phyloP scores from a whole-genome alignment of 129 eudicot genomes.

The Artemisia argyi region DNA sequence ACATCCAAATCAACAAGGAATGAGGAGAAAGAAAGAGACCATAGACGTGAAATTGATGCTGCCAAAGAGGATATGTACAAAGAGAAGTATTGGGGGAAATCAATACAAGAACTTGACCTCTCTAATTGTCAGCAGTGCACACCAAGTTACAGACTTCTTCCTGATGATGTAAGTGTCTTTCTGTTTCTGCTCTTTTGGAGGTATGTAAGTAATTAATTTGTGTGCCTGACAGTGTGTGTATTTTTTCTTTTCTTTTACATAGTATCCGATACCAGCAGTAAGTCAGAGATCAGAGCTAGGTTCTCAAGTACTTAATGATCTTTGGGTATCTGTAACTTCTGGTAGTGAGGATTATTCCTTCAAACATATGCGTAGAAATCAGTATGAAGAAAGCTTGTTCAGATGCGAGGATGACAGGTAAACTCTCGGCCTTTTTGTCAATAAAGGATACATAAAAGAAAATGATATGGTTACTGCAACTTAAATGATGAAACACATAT shows the following conservation, averaged over 20 bases:
- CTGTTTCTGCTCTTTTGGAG: neutral
- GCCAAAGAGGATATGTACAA: slow-evolving; percentile 73
- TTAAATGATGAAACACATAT: too few species aligned
- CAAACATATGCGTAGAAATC: slow-evolving; percentile 99
- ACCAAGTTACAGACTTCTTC: slow-evolving; percentile 98
- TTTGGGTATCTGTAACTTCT: slow-evolving; percentile 98
- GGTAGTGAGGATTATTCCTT: slow-evolving; percentile 99
- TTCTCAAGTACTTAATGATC: slow-evolving; percentile 80
- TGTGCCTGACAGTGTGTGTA: slow-evolving; percentile 13
- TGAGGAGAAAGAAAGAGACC: slow-evolving; percentile 80
- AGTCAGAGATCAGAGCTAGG: slow-evolving; percentile 95
- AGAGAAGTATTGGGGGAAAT: slow-evolving; percentile 90
- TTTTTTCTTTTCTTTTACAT: slow-evolving; percentile 25
- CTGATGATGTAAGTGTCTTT: slow-evolving; percentile 68
- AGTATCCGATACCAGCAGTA: slow-evolving; percentile 92
- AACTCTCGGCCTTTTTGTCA: slow-evolving; percentile 1
- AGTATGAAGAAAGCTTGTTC: slow-evolving; percentile 95
- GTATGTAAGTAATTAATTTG: neutral
- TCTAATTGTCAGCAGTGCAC: slow-evolving; percentile 85
- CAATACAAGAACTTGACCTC: slow-evolving; percentile 95
- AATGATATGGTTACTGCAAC: neutral
- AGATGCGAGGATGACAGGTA: slow-evolving; percentile 99
- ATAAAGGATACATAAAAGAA: neutral
- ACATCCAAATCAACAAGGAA: slow-evolving; percentile 54
- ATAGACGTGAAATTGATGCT: slow-evolving; percentile 67